Conservation (phyloP, 2,329 filamentous ascomycete species). For the Talaromyces sp. region DNA sequence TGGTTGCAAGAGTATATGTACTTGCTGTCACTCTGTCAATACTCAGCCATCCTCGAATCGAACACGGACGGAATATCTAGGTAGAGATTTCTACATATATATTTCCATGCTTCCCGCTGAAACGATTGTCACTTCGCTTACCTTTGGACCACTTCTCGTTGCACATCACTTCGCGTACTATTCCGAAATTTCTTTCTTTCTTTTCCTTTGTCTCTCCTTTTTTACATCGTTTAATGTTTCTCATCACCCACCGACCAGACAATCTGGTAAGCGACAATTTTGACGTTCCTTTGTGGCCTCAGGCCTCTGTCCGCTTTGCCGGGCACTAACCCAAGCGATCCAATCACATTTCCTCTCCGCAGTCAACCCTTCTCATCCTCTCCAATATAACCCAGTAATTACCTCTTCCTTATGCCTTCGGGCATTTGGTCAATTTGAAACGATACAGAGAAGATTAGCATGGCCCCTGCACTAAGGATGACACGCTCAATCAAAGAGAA, state of each 20-base stretch:
- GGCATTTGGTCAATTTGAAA: slow-evolving; percentile 64
- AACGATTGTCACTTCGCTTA: background rate
- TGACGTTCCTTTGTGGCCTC: slow-evolving; percentile 11
- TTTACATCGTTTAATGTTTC: no score
- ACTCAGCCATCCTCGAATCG: background rate
- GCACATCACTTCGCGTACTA: background rate
- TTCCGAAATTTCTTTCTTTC: background rate
- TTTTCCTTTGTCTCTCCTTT: background rate
- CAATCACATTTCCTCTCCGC: background rate
- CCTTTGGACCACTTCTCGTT: background rate
- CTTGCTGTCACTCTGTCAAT: no score
- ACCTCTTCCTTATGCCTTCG: slow-evolving; percentile 32
- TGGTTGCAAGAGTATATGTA: background rate
- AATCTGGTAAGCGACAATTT: background rate
- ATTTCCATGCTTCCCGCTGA: background rate
- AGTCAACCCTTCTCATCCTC: background rate
- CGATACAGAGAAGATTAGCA: slow-evolving; percentile 77
- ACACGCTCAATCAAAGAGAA: slow-evolving; percentile 83
- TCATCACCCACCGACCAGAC: no score
- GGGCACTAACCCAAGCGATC: slow-evolving; percentile 6
- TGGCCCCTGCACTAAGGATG: slow-evolving; percentile 89
- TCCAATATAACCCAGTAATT: slow-evolving; percentile 25
- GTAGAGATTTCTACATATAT: background rate
- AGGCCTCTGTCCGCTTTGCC: background rate
- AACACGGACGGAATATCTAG: background rate